Evolutionary conservation across 1,139 yeast species (phyloP).

Genomic region (Hyphopichia burtonii): DNA sequence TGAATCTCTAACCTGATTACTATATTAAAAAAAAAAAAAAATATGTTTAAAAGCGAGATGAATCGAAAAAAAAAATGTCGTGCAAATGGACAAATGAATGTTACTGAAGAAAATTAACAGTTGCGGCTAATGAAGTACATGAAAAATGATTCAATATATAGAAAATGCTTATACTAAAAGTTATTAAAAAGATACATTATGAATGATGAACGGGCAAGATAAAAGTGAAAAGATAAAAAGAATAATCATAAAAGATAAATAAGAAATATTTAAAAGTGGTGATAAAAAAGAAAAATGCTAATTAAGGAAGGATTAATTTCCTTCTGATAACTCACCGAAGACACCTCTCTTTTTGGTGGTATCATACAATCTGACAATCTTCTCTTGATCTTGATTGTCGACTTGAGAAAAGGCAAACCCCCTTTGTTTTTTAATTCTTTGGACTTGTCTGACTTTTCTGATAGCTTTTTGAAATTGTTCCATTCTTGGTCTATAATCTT

Average conservation of each 20-base stretch:
- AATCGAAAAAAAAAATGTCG: too few species aligned
- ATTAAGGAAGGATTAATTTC: constrained; percentile 5
- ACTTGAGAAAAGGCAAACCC: constrained; percentile 98
- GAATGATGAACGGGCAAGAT: too few species aligned
- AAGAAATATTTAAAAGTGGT: neutral
- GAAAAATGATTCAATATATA: too few species aligned
- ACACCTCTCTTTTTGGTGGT: constrained; percentile 70
- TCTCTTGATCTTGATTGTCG: constrained; percentile 89
- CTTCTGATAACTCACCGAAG: constrained; percentile 46
- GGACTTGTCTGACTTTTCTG: constrained; percentile 95
- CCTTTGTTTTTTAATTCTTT: constrained; percentile 95
- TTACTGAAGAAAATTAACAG: too few species aligned
- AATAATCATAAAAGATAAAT: neutral
- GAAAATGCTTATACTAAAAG: too few species aligned
- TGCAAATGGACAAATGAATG: too few species aligned
- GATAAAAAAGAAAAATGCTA: neutral
- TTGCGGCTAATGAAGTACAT: too few species aligned
- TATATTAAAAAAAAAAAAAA: too few species aligned
- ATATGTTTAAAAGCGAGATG: too few species aligned
- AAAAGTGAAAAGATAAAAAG: neutral
- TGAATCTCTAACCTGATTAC: too few species aligned
- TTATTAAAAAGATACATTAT: too few species aligned
- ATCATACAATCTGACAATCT: constrained; percentile 89
- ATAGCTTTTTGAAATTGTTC: constrained; percentile 97
- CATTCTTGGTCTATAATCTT: constrained; percentile 91